These are phyloP conservation scores for Globisporangium emineosum DNA, from an alignment of 352 stramenopile genomes.

Conservation along the genomic window DNA sequence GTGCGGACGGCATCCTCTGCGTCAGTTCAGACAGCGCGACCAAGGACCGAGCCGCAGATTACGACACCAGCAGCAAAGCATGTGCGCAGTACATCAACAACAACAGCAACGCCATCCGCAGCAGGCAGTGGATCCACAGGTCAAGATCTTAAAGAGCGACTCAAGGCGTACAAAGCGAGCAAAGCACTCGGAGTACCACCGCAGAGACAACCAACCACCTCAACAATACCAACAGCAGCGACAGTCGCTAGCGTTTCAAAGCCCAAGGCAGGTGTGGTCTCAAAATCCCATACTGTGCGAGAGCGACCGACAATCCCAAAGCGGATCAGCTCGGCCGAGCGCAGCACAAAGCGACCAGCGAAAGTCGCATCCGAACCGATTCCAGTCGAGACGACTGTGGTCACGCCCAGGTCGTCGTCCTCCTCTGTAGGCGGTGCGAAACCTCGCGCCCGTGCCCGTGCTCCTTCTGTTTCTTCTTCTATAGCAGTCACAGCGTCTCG, in stretches of 20 bases:
- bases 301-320: conserved; percentile 20
- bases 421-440: neutral
- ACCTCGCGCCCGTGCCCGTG: neutral
- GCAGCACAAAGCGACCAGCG: conserved; percentile 15
- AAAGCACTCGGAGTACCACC: conserved; percentile 22
- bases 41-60: conserved; percentile 6
- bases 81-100: neutral
- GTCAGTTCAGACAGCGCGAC: neutral
- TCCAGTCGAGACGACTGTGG: conserved; percentile 5
- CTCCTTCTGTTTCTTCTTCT: neutral
- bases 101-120: neutral
- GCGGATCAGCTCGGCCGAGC: conserved; percentile 16
- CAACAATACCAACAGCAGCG: neutral
- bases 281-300: conserved; percentile 3
- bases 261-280: neutral
- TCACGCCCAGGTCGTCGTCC: neutral
- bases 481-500: neutral
- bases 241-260: neutral
- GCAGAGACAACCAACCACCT: neutral
- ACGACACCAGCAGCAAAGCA: conserved; percentile 6
- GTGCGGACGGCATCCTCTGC: neutral
- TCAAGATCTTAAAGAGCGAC: conserved; percentile 35
- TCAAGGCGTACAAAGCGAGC: conserved; percentile 39
- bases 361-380: conserved; percentile 15
- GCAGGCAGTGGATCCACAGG: neutral